phyloP scores from a whole-genome alignment of 2,329 filamentous ascomycete genomes.

The Botrytis galanthina region DNA sequence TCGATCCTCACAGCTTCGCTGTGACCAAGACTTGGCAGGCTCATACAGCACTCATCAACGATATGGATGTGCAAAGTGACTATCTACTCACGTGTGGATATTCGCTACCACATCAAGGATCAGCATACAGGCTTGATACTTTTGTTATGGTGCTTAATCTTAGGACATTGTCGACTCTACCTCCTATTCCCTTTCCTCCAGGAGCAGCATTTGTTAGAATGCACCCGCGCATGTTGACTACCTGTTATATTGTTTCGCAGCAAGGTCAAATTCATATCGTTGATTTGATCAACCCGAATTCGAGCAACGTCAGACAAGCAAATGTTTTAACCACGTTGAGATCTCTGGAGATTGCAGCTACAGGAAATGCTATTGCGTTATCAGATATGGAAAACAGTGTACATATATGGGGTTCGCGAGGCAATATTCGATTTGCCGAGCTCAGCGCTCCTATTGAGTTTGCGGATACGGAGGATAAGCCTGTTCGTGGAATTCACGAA shows the following conservation, averaged over 20 bases:
- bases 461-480: conserved; percentile 54
- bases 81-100: conserved; percentile 95
- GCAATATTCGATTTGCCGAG: conserved; percentile 69
- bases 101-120: conserved; percentile 75
- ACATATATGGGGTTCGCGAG: conserved; percentile 68
- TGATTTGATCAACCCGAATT: conserved; percentile 77
- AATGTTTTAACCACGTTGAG: conserved; percentile 60
- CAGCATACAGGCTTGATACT: conserved; percentile 80
- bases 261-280: conserved; percentile 93
- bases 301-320: conserved; percentile 65
- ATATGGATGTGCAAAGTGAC: conserved; percentile 96
- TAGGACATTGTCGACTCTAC: conserved; percentile 82
- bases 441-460: conserved; percentile 66
- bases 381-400: conserved; percentile 64
- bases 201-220: conserved; percentile 93
- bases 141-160: conserved; percentile 95
- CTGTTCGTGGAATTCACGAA: conserved; percentile 46
- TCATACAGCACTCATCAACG: conserved; percentile 83
- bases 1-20: conserved; percentile 75
- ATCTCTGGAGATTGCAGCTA: conserved; percentile 66
- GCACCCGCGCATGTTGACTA: conserved; percentile 94
- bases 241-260: conserved; percentile 89
- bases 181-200: conserved; percentile 87
- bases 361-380: conserved; percentile 67
- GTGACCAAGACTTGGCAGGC: conserved; percentile 87